These are phyloP conservation scores for Glomus cerebriforme DNA, from an alignment of 192 early-diverging fungal genomes.

Conservation along the genomic window DNA sequence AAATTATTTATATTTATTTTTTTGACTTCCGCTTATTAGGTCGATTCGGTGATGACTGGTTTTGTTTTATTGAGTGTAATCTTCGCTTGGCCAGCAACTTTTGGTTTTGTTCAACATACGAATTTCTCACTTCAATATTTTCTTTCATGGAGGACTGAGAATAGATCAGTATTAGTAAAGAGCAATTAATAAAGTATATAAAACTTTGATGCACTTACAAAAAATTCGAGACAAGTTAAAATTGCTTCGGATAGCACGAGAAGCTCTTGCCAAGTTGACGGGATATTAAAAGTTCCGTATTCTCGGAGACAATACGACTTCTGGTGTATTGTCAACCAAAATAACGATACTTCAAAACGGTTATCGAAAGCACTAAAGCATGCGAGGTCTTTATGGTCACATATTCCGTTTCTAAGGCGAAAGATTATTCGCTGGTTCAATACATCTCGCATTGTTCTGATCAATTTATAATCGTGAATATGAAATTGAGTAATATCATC, in stretches of 20 bases:
- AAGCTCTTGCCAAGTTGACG: slow-evolving; percentile 23
- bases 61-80: slow-evolving; percentile 30
- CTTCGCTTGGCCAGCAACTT: slow-evolving; percentile 27
- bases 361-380: slow-evolving; percentile 31
- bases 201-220: slow-evolving; percentile 30
- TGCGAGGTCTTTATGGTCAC: slow-evolving; percentile 30
- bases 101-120: slow-evolving; percentile 30
- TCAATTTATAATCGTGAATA: slow-evolving; percentile 29
- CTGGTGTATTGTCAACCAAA: slow-evolving; percentile 33
- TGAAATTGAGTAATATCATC: slow-evolving; percentile 24
- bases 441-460: slow-evolving; percentile 32
- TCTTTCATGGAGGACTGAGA: slow-evolving; percentile 31
- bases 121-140: slow-evolving; percentile 29
- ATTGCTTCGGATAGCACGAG: slow-evolving; percentile 27
- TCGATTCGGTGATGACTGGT: slow-evolving; percentile 20
- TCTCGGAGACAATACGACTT: slow-evolving; percentile 29
- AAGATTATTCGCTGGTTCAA: slow-evolving; percentile 23
- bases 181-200: slow-evolving; percentile 15
- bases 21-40: slow-evolving; percentile 30
- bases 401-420: slow-evolving; percentile 33
- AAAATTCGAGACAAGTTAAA: slow-evolving; percentile 29
- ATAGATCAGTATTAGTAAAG: slow-evolving; percentile 30
- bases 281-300: slow-evolving; percentile 32
- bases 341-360: slow-evolving; percentile 27
- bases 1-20: neutral